Base-by-base conservation (phyloP, 352 stramenopile genomes). In the Phytophthora podocarpi region DNA sequence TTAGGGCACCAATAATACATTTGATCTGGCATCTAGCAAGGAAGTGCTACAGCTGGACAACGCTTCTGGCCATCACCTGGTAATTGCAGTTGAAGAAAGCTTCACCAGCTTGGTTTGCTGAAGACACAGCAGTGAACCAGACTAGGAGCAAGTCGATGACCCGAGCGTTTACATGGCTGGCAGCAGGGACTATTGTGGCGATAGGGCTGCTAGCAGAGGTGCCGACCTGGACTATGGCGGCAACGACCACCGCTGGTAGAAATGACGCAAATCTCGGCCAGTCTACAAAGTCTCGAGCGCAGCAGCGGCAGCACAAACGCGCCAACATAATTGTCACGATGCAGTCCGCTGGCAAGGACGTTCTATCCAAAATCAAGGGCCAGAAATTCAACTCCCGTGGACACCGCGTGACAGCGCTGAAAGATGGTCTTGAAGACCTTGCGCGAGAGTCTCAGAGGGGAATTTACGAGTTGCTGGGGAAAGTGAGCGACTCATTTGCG, bases 311-410 rank as follows among this genome's bases (percentile, higher is more conserved):
- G 10, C 32, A 61, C 43, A 68, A 53, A 16, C 76, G 71, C 8
- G 59, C 47, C 34, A 82, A 87, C 45, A 59, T 89, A 23, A 67
- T 89, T 23, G 64, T 89, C 16, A 86, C 77, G 0, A 85, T 89
- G 73, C 58, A 80, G 27, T 57, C 66, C 0, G 43, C 49, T 36
- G 77, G 66, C 0, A 50, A 64, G 10, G 56, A 62, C 11, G 52
- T 80, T 10, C 42, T 87, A 21, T 21, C 64, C 26, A 53, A 65
- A 31, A 49, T 89, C 10, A 62, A 60, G 16, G 35, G 52, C 8
- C 61, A 70, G 13, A 77, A 77, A 47, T 88, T 82, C 41, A 52
- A 42, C 11, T 75, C 67, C 0, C 65, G 76, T 6, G 56, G 51
- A 2, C 50, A 76, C 7, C 64, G 68, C 0, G 65, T 81, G 36